These are phyloP conservation scores for Citrullus mucosospermus DNA, from an alignment of 306 rosid species.

Conservation along the genomic window DNA sequence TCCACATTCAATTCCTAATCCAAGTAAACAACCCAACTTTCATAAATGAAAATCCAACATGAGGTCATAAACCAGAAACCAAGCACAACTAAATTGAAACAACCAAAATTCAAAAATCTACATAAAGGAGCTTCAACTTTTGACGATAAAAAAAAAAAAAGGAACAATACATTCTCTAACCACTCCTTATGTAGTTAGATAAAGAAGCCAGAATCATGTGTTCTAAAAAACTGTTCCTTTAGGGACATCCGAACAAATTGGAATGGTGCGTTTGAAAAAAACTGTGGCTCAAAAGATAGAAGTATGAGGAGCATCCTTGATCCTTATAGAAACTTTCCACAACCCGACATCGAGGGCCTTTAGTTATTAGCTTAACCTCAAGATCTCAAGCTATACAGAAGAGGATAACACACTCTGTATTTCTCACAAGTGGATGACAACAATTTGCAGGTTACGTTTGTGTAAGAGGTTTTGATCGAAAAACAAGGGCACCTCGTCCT, in stretches of 20 bases:
- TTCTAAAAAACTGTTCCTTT: background rate
- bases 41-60: background rate
- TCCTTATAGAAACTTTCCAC: background rate
- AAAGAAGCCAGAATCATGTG: background rate
- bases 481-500: constrained; percentile 65
- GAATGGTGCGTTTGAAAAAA: background rate
- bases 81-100: background rate
- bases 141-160: background rate
- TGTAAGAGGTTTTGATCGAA: constrained; percentile 73
- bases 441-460: constrained; percentile 62
- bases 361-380: background rate
- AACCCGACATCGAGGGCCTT: background rate
- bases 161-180: background rate
- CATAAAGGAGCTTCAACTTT: background rate
- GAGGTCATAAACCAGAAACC: background rate
- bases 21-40: background rate
- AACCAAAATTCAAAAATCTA: background rate
- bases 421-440: background rate
- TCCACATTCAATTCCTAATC: background rate
- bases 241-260: too few species aligned
- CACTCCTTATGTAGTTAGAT: background rate
- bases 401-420: background rate
- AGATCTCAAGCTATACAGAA: background rate
- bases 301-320: background rate
- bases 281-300: background rate